Percentiles rank a stretch among this genome's conserved stretches.
Conservation (phyloP, 2,329 filamentous ascomycete genomes). For the Botrytis hyacinthi region DNA sequence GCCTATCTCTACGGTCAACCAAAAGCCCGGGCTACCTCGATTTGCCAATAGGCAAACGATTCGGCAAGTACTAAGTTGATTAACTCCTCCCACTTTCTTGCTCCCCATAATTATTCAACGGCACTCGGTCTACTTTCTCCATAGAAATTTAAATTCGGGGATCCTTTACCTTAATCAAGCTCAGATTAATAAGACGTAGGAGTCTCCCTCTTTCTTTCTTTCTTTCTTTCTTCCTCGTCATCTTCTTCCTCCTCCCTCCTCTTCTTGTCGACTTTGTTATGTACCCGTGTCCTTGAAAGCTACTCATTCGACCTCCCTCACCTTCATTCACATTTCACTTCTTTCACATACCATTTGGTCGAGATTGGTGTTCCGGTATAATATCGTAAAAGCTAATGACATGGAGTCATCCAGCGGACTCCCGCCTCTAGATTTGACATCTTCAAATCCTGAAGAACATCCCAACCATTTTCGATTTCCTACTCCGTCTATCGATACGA, state of each 20-base stretch:
- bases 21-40: not conserved
- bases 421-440: constrained; percentile 24
- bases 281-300: constrained; percentile 8
- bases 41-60: constrained; percentile 6
- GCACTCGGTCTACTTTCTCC: constrained; percentile 8
- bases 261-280: not conserved
- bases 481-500: constrained; percentile 31
- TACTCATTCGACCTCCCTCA: not conserved
- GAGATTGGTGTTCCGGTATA: constrained; percentile 3
- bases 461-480: constrained; percentile 33
- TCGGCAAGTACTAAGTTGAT: not conserved
- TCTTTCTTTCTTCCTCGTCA: not conserved
- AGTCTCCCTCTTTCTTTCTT: not conserved
- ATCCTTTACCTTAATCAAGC: constrained; percentile 2
- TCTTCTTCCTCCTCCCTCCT: not conserved
- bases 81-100: constrained; percentile 7
- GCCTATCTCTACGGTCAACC: not conserved
- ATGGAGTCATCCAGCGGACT: constrained; percentile 35
- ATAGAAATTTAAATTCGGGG: not conserved
- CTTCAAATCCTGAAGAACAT: constrained; percentile 20
- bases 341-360: not conserved
- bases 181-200: constrained; percentile 5
- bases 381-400: constrained; percentile 35
- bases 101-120: not conserved
- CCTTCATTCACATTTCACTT: not conserved